Conservation (phyloP, 108 stramenopile species). For the Licmophora abbreviata region DNA sequence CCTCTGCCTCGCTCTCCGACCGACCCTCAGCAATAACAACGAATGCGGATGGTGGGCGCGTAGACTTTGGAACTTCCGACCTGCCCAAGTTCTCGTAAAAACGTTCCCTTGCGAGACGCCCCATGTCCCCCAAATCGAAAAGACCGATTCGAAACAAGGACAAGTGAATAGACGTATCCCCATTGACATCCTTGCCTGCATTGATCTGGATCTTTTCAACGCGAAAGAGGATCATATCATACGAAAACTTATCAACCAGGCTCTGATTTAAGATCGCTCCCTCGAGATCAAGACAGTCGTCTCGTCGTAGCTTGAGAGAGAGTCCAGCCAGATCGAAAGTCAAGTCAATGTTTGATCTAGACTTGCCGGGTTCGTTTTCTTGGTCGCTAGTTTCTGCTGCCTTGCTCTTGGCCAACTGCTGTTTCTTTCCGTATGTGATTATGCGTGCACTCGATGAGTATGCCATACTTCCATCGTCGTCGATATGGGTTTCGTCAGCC, state of each 20-base stretch:
- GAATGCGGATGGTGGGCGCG: conserved; percentile 38
- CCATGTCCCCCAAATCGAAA: conserved; percentile 52
- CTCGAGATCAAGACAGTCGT: conserved; percentile 28
- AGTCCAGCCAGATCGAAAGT: conserved; percentile 37
- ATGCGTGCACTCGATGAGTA: conserved; percentile 53
- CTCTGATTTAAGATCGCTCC: conserved; percentile 8
- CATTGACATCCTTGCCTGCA: conserved; percentile 6
- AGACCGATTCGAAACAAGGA: conserved; percentile 35
- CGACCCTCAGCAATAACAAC: conserved; percentile 47
- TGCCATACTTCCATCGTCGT: conserved; percentile 4
- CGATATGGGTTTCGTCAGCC: background rate
- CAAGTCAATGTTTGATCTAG: conserved; percentile 22
- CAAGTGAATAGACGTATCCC: conserved; percentile 25
- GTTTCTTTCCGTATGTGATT: conserved; percentile 43
- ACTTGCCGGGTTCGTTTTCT: background rate
- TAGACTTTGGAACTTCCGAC: conserved; percentile 10
- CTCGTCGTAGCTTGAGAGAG: conserved; percentile 32
- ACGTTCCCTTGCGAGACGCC: conserved; percentile 31
- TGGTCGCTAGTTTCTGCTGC: background rate
- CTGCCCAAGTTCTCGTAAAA: conserved; percentile 11
- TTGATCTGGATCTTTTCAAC: conserved; percentile 25
- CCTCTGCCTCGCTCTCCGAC: conserved; percentile 8
- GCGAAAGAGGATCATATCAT: conserved; percentile 36
- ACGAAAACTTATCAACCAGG: conserved; percentile 21
- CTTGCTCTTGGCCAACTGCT: background rate